Percentiles rank a stretch among this genome's conserved stretches.
phyloP scores from a whole-genome alignment of 2,329 filamentous ascomycete species.

The Colletotrichum tabaci region DNA sequence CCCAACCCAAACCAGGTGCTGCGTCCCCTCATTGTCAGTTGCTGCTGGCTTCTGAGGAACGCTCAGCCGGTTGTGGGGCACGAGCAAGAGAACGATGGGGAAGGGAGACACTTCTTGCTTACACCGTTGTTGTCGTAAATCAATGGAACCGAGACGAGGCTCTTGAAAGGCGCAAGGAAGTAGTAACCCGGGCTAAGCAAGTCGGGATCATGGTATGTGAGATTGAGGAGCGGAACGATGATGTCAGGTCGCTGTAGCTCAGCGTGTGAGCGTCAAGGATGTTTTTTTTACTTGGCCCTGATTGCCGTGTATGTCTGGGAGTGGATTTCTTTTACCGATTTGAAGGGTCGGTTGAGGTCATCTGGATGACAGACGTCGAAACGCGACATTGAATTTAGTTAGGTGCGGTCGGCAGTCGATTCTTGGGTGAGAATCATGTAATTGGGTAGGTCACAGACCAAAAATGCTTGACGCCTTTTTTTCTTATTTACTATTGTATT shows the following conservation, averaged over 20 bases:
- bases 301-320: too few species aligned
- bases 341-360: not conserved
- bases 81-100: too few species aligned
- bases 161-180: constrained; percentile 18
- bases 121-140: constrained; percentile 7
- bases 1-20: constrained; percentile 12
- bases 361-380: not conserved
- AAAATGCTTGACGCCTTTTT: too few species aligned
- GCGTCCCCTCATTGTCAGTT: too few species aligned
- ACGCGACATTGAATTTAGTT: too few species aligned
- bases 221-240: not conserved
- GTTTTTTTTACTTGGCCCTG: not conserved
- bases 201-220: not conserved
- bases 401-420: too few species aligned
- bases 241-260: constrained; percentile 1
- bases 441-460: too few species aligned
- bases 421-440: too few species aligned
- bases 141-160: constrained; percentile 5
- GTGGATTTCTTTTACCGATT: not conserved
- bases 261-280: not conserved
- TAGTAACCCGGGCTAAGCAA: not conserved
- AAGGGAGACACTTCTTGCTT: not conserved
- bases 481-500: too few species aligned
- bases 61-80: too few species aligned
- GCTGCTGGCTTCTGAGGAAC: too few species aligned